A percentile compares a stretch with the other conserved stretches of the same genome.
These are phyloP conservation scores for Starmerella asiatica DNA, from an alignment of 805 yeast genomes.

Conservation along the genomic window DNA sequence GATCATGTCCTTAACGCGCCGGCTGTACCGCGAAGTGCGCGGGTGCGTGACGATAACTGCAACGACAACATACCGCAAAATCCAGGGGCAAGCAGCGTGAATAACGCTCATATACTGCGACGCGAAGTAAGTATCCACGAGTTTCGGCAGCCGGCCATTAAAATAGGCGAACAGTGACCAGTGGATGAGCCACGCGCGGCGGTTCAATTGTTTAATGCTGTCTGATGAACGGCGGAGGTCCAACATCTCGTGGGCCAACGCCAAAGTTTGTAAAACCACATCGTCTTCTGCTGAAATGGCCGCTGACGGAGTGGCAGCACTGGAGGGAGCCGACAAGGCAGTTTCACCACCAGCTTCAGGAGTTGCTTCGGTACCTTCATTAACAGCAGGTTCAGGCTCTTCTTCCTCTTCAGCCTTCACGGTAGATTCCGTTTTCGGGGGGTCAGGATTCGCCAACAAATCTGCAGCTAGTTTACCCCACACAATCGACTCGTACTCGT, in stretches of 20 bases:
- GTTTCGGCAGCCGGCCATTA: slow-evolving; percentile 37
- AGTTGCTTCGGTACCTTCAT: slow-evolving; percentile 30
- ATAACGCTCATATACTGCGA: slow-evolving; percentile 51
- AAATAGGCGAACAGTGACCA: slow-evolving; percentile 55
- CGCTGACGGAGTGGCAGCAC: neutral
- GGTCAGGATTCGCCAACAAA: slow-evolving; percentile 31
- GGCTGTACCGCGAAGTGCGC: slow-evolving; percentile 29
- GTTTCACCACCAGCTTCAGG: slow-evolving; percentile 32
- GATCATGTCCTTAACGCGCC: slow-evolving; percentile 44
- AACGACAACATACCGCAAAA: slow-evolving; percentile 48
- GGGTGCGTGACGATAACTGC: slow-evolving; percentile 33
- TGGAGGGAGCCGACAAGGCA: slow-evolving; percentile 1
- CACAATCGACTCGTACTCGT: slow-evolving; percentile 7
- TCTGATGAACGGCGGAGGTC: slow-evolving; percentile 43
- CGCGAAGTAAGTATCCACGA: slow-evolving; percentile 45
- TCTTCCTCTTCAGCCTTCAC: slow-evolving; percentile 37
- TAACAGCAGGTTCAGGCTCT: slow-evolving; percentile 40
- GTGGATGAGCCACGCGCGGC: slow-evolving; percentile 56
- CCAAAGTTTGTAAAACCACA: slow-evolving; percentile 40
- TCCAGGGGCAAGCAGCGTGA: slow-evolving; percentile 63
- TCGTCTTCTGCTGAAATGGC: slow-evolving; percentile 29
- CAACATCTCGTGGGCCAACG: slow-evolving; percentile 42
- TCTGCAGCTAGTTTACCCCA: slow-evolving; percentile 61
- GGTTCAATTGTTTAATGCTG: slow-evolving; percentile 45
- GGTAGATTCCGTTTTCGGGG: slow-evolving; percentile 3